Conservation (phyloP, 768 basidiomycete genomes). For the Trichaptum fuscoviolaceum region DNA sequence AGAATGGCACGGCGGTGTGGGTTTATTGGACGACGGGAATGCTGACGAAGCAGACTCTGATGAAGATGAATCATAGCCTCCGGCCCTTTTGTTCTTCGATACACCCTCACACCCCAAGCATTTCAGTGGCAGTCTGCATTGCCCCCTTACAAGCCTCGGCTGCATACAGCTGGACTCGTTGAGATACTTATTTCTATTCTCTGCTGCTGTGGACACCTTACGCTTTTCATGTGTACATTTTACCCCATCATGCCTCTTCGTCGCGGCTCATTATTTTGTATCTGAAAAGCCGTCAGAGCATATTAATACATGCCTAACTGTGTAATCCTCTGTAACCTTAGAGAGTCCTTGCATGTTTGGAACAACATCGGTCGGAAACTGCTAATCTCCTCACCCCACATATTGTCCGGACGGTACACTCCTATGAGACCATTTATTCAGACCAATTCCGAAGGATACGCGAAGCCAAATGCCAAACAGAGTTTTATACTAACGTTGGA, state of each 20-base stretch:
- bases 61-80: slow-evolving; percentile 14
- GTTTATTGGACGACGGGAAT: slow-evolving; percentile 38
- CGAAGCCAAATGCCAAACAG: no score
- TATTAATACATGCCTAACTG: background rate
- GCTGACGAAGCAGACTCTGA: slow-evolving; percentile 47
- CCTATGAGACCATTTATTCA: no score
- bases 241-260: background rate
- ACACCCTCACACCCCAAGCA: background rate
- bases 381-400: no score
- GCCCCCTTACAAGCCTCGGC: background rate
- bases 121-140: background rate
- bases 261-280: background rate
- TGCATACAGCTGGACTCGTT: background rate
- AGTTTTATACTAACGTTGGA: no score
- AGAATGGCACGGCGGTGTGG: slow-evolving; percentile 75
- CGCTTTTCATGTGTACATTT: background rate
- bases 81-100: background rate
- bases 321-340: background rate
- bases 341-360: background rate
- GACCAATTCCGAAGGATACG: no score
- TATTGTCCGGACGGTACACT: no score
- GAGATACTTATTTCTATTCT: background rate
- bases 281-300: background rate
- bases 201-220: background rate
- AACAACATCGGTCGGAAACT: no score